phyloP scores from a whole-genome alignment of 768 basidiomycete genomes.

The Russula abietina region DNA sequence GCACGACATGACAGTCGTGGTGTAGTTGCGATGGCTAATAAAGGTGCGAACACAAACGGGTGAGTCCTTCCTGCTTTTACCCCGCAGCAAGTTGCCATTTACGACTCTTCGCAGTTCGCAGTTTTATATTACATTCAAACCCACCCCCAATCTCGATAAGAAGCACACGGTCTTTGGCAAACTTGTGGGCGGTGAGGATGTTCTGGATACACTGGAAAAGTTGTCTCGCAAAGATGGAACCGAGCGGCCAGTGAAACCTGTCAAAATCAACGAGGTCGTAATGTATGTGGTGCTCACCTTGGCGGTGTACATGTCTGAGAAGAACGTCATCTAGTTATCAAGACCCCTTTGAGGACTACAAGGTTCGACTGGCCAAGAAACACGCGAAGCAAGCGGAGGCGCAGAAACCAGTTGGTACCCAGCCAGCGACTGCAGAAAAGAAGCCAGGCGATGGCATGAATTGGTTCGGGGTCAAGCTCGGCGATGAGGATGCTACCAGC shows the following conservation, averaged over 20 bases:
- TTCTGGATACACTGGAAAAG: constrained; percentile 77
- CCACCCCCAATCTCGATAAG: constrained; percentile 79
- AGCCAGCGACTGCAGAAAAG: constrained; percentile 35
- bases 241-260: constrained; percentile 78
- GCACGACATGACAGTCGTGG: constrained; percentile 84
- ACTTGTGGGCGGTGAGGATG: constrained; percentile 91
- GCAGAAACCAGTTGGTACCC: constrained; percentile 31
- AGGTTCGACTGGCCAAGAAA: constrained; percentile 72
- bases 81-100: background rate
- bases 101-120: constrained; percentile 55
- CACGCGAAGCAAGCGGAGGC: constrained; percentile 53
- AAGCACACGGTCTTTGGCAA: constrained; percentile 98
- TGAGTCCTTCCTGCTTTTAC: constrained; percentile 29
- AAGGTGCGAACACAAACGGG: constrained; percentile 87
- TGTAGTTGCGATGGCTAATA: constrained; percentile 91
- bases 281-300: constrained; percentile 52
- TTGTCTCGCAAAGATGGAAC: constrained; percentile 77
- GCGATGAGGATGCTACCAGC: constrained; percentile 33
- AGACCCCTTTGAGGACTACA: constrained; percentile 95
- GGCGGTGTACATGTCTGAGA: background rate
- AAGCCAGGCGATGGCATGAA: constrained; percentile 65
- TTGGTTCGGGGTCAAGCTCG: constrained; percentile 88
- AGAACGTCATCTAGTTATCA: constrained; percentile 53
- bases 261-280: constrained; percentile 78
- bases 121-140: constrained; percentile 86